These are phyloP conservation scores for Hymenoscyphus repandus DNA, from an alignment of 2,329 filamentous ascomycete genomes.

Conservation along the genomic window DNA sequence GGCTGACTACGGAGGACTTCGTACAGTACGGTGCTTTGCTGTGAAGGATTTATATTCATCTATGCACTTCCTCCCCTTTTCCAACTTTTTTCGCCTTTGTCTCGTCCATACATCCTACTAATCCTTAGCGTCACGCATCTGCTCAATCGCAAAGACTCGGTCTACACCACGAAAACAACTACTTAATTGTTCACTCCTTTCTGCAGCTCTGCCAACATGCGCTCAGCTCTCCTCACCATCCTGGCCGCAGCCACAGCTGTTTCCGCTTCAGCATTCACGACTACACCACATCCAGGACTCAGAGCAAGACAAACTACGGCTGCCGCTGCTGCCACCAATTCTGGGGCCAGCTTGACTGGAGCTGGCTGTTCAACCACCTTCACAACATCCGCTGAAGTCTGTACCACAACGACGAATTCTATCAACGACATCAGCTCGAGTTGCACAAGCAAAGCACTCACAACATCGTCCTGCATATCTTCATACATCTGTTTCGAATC, in stretches of 20 bases:
- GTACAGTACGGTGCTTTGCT: neutral
- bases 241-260: neutral
- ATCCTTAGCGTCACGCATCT: neutral
- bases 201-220: neutral
- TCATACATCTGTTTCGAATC: conserved; percentile 18
- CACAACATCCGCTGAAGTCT: conserved; percentile 9
- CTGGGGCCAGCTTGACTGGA: conserved; percentile 1
- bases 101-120: neutral
- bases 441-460: conserved; percentile 15
- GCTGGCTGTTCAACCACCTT: neutral
- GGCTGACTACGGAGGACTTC: no score
- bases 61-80: no score
- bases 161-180: neutral
- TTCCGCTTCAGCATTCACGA: neutral
- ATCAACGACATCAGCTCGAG: conserved; percentile 4
- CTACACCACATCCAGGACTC: neutral
- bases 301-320: neutral
- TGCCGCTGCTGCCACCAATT: neutral
- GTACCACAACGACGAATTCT: conserved; percentile 1
- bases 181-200: neutral
- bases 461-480: conserved; percentile 16
- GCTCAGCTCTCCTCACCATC: neutral
- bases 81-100: neutral
- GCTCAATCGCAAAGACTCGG: neutral
- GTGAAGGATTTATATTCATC: neutral